Evolutionary conservation across 345 rosid species (phyloP), one percentile per base, ranked within the genome.

Genomic region (Gossypium anomalum): DNA sequence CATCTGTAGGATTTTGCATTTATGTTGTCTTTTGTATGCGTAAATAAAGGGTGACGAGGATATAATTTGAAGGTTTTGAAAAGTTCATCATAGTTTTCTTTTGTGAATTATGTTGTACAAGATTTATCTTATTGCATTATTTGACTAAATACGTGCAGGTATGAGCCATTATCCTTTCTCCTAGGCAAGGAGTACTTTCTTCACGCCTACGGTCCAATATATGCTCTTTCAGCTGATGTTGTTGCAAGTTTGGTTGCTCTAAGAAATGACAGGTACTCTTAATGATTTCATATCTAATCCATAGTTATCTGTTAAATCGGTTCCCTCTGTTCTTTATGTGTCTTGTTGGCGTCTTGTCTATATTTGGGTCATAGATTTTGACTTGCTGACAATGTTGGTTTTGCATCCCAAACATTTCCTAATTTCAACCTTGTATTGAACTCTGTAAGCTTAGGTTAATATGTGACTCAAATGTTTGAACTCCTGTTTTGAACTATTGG

Each of bases 201-300:
- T 66, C 97, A 94, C 82, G 94, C 97, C 44, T 94, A 94, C 78
- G 94, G 98, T 63, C 97, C 98, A 51, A 79, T 94, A 53, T 92
- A 94, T 79, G 97, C 97, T 69, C 97, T 92, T 75, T 94, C 97
- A 63, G 90, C 90, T 20, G 94, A 90, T 68, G 97, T 92, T 66
- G 97, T 89, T 77, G 82, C 87, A 60, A 88, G 94, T 82, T 84
- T 92, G 87, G 92, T 82, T 59, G 88, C 94, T 78, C 96, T 90
- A 56, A 90, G 87, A 84, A 88, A 86, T 53, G 78, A 90, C 84
- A 92, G 97, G 97, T 79, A 77, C 80, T 90, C 65, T 75, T 68
- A 45, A 66, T 20, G 34, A 2, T 45, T 66, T 45, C 5, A 66
- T 16, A 12, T 66, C n/a, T 2, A 41, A n/a, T 64, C 49, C 43